These are phyloP conservation scores for Echinosphaeria canescens DNA, from an alignment of 2,329 filamentous ascomycete genomes.

Conservation along the genomic window DNA sequence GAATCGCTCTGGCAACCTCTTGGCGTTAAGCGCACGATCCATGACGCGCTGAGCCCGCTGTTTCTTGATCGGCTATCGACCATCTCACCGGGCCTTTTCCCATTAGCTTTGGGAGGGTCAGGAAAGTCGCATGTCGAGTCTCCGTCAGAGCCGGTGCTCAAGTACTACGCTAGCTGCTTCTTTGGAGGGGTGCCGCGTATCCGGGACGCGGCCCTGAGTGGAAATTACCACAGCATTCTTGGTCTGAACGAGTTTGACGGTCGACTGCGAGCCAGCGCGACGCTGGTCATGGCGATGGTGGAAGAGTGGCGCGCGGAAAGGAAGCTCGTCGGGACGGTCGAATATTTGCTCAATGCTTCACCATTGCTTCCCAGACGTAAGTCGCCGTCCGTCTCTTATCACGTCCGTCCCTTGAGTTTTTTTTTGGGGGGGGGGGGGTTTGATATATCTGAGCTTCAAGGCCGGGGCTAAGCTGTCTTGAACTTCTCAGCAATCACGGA, in stretches of 20 bases:
- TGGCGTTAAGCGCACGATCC: conserved; percentile 32
- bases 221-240: conserved; percentile 27
- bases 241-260: conserved; percentile 21
- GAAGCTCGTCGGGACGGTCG: too few species aligned
- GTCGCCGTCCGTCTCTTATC: too few species aligned
- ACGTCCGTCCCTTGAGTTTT: too few species aligned
- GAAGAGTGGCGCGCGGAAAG: conserved; percentile 28
- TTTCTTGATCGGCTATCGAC: conserved; percentile 33
- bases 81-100: conserved; percentile 21
- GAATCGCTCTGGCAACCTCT: conserved; percentile 25
- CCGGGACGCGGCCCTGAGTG: conserved; percentile 24
- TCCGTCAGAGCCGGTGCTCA: conserved; percentile 18
- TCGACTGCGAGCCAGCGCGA: conserved; percentile 24
- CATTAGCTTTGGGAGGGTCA: too few species aligned
- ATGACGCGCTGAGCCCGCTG: conserved; percentile 30
- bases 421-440: too few species aligned
- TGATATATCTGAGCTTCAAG: too few species aligned
- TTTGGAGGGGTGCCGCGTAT: too few species aligned
- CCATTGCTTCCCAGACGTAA: too few species aligned
- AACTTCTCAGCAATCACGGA: too few species aligned
- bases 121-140: conserved; percentile 14
- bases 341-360: too few species aligned
- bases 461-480: too few species aligned
- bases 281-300: conserved; percentile 25
- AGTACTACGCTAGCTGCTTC: conserved; percentile 23